Evolutionary conservation across 2,329 filamentous ascomycete species (phyloP), one percentile per base, ranked within the genome.

Genomic region (Penicillium glabrum): DNA sequence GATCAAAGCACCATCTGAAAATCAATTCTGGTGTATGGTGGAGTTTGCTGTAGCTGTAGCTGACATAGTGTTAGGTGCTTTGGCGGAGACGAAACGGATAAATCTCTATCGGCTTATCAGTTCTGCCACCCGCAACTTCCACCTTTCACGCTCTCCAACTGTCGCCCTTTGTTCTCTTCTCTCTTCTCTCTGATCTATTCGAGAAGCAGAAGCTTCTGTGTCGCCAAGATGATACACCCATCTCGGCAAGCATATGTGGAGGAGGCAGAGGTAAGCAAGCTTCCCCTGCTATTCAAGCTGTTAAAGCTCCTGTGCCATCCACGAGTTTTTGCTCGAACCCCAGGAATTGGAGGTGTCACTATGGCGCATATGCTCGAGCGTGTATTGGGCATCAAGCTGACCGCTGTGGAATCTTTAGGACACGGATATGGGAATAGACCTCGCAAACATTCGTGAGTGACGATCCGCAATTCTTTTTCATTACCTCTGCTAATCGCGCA

Each of bases 231-330:
- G 73, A 83, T 96, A 80, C 93, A 97, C 80, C 93, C 93, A 57
- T 87, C 93, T 73, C 86, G 95, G 64, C 89, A 93, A 77, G 93
- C 93, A 43, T 97, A 96, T 76, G 92, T 98, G 62, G 93, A 98
- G 82, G 93, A 97, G 71, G 76, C 82, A 52, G 83, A 88, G 80
- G 88, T 89, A 82, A 80, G 84, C 69, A 50, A 39, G 9, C 29
- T 50, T 9, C 47, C 23, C 33, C 16, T 16, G n/a, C 6, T 39
- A 47, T 23, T 39, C 16, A 29, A 41, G 14, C 47, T 41, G 23
- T 50, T 50, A 31, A 48, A 48, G 46, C 46, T 50, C 27, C 24
- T 9, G 14, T 10, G 29, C 50, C 14, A 27, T 50, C 19, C 47
- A 29, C 46, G 23, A 26, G 11, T n/a, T 19, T 26, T 26, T 37